Evolutionary conservation across 495 filamentous ascomycete species (phyloP), one percentile per base, ranked within the genome.

Genomic region (Lasiosphaeriaceae sp.): DNA sequence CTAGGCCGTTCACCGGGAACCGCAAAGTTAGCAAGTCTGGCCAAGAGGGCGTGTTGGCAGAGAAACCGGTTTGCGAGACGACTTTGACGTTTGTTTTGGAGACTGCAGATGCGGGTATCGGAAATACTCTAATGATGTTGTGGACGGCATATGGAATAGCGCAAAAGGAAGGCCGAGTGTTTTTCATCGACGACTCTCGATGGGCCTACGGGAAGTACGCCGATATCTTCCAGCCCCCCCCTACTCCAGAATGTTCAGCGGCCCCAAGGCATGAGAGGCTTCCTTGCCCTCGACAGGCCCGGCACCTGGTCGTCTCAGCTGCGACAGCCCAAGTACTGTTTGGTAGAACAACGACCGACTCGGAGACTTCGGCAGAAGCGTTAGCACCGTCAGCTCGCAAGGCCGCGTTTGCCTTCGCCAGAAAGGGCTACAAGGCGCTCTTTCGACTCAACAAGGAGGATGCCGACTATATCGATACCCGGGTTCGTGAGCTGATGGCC

Each of bases 71-170:
- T 8, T 92, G 88, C 66, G 75, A 83, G 52, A 80, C 70, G 52
- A 88, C 79, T 53, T 67, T 92, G 56, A 92, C 87, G 0, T 90
- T 85, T 59, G 76, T 87, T 8, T 72, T 92, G 58, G 86, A 89
- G 63, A 81, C 86, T 12, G 57, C 70, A 6, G 83, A 88, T 56
- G 85, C 84, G 3, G 88, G 87, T 12, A 67, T 92, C 3, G 89
- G 88, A 8, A 83, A 79, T 35, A 80, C 85, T 1, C 64, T 92
- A 55, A 77, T 92, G 76, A 79, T 85, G 66, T 59, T 92, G 35
- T 92, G 88, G 87, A 85, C 82, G 58, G 83, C 88, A 21, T 92
- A 90, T 58, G 89, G 87, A 11, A 70, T 92, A 35, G 88, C 89
- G 5, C 72, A 83, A 62, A 77, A 81, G 50, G 87, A 92, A 65